Base-by-base conservation (phyloP, 176 grass and related monocot species). In the Puccinellia tenuiflora region DNA sequence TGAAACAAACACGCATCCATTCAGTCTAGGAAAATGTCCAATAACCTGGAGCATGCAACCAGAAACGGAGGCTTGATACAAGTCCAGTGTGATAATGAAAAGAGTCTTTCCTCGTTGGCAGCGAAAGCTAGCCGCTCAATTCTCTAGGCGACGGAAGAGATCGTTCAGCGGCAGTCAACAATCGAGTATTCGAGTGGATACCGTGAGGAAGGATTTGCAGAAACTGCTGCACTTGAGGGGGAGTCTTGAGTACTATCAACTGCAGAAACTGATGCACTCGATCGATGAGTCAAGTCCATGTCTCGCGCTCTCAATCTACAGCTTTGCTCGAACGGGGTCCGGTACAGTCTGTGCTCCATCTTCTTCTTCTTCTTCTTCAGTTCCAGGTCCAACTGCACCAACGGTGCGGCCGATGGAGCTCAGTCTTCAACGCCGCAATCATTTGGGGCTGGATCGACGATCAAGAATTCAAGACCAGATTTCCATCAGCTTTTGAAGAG, bases 281-380 rank as follows among this genome's bases (percentile, higher is more conserved):
- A 88, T 78, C 16, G 74, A 88, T 78, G 80, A 10, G 21, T 69
- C 66, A 40, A 69, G 66, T 45, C 39, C 39, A 43, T 71, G 68
- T 71, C 22, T 26, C 37, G 24, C 31, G 18, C 68, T 26, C 26
- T 63, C 39, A 42, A 11, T 35, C 0, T 3, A 63, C 16, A 65
- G 62, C 16, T 37, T 65, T 66, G 21, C 29, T 73, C 16, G n/a
- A n/a, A n/a, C n/a, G 11, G 20, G 54, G 6, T 16, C 16, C 10
- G 26, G 39, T 42, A 42, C 39, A 9, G 1, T 42, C 0, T 42
- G 39, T 42, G 39, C 39, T 42, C 30, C 26, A 29, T 30, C 26
- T 31, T 67, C 20, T n/a, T 66, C 26, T 29, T 62, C 5, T n/a
- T 66, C 26, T 29, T 62, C 29, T 11, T 31, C 26, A 30, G 5